phyloP scores from a whole-genome alignment of 2,329 filamentous ascomycete species.

The Orbilia quercus region DNA sequence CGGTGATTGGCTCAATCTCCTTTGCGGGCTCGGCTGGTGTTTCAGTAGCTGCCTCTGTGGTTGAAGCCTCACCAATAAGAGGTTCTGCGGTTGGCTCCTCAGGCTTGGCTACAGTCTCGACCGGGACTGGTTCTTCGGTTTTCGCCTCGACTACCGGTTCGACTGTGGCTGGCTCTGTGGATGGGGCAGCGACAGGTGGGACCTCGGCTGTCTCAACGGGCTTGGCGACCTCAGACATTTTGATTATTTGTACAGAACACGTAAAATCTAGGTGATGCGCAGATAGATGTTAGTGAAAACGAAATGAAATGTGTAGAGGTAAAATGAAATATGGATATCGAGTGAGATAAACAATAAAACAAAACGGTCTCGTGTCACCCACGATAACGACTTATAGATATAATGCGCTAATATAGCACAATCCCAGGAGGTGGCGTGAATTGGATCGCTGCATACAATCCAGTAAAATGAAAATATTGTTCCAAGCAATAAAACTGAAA shows the following conservation, averaged over 20 bases:
- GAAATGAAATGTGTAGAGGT: no score
- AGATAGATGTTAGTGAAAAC: no score
- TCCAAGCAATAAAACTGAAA: no score
- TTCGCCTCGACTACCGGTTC: constrained; percentile 57
- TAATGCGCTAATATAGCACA: no score
- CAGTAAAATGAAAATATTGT: no score
- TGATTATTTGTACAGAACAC: not conserved
- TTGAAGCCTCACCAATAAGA: constrained; percentile 48
- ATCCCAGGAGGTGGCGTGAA: no score
- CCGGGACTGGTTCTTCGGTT: constrained; percentile 31
- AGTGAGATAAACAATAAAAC: no score
- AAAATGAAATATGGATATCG: no score
- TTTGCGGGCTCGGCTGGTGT: constrained; percentile 61
- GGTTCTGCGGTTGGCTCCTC: constrained; percentile 56
- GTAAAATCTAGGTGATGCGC: not conserved
- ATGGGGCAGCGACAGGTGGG: constrained; percentile 56
- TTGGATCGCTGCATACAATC: no score
- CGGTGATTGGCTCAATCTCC: constrained; percentile 61
- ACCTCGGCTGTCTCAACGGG: constrained; percentile 62
- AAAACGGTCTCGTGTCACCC: no score
- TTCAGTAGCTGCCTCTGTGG: constrained; percentile 65
- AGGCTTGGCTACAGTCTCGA: constrained; percentile 44
- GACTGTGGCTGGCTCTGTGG: constrained; percentile 57
- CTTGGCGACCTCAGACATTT: constrained; percentile 61
- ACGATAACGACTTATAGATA: no score